These are phyloP conservation scores for Sarocladium strictum DNA, from an alignment of 2,329 filamentous ascomycete species.

Conservation along the genomic window DNA sequence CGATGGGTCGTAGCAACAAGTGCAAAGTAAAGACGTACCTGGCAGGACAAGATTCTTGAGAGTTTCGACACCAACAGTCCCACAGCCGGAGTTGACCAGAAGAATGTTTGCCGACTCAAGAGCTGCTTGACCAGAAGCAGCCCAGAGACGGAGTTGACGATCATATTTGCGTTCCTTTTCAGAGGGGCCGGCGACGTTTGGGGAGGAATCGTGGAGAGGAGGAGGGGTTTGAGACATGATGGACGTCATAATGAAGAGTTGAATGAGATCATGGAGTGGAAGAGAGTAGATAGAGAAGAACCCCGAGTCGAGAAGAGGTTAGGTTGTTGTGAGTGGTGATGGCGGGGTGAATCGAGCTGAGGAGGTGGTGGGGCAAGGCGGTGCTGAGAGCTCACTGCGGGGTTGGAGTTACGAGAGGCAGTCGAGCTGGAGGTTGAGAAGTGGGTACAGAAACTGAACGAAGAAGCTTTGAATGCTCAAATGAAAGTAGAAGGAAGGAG, in stretches of 20 bases:
- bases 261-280: not conserved
- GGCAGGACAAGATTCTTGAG: slow-evolving; percentile 97
- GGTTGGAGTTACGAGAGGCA: not conserved
- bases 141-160: slow-evolving; percentile 91
- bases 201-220: slow-evolving; percentile 25
- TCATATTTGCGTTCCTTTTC: slow-evolving; percentile 79
- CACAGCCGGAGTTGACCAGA: slow-evolving; percentile 79
- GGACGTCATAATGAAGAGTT: slow-evolving; percentile 20
- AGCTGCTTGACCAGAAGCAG: slow-evolving; percentile 82
- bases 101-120: slow-evolving; percentile 90
- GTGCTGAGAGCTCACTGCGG: no score
- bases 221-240: slow-evolving; percentile 25
- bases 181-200: slow-evolving; percentile 36
- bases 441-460: not conserved
- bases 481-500: not conserved
- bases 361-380: no score
- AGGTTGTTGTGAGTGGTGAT: not conserved
- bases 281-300: no score
- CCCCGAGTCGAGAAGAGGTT: no score
- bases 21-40: no score
- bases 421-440: no score
- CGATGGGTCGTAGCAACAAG: no score
- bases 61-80: slow-evolving; percentile 81
- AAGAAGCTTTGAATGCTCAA: not conserved
- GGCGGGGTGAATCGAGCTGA: not conserved